Percentiles rank a stretch among this genome's conserved stretches.
Conservation (phyloP, 441 rosid genomes). For the Aquilaria agallochum region DNA sequence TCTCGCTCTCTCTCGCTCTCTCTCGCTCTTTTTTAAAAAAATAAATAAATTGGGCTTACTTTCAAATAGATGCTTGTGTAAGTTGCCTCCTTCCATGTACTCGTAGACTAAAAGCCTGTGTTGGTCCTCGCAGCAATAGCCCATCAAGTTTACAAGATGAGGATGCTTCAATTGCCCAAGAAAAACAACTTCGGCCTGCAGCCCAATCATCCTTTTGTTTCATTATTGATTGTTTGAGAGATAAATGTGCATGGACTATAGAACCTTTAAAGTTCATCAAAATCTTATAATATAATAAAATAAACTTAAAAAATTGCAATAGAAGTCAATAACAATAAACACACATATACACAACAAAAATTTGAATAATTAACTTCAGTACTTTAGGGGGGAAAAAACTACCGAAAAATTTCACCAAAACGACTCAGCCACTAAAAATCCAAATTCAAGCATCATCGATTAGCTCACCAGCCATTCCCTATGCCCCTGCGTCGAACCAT, state of each 20-base stretch:
- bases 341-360: neutral
- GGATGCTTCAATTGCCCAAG: constrained; percentile 43
- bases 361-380: too few relatives aligned
- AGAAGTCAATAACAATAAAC: neutral
- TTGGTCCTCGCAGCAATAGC: constrained; percentile 35
- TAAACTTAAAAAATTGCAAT: constrained; percentile 4
- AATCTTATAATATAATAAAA: too few relatives aligned
- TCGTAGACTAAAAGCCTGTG: constrained; percentile 38
- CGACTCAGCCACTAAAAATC: too few relatives aligned
- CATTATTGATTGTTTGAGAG: too few relatives aligned
- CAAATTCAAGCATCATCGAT: too few relatives aligned
- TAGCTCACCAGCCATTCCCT: constrained; percentile 40
- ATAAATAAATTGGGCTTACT: constrained; percentile 3
- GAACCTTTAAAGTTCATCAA: too few relatives aligned
- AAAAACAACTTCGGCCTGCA: constrained; percentile 39
- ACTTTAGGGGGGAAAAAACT: too few relatives aligned
- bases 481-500: constrained; percentile 34
- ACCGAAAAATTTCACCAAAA: too few relatives aligned
- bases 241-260: too few relatives aligned
- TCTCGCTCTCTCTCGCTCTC: too few relatives aligned
- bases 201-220: too few relatives aligned
- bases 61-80: constrained; percentile 28
- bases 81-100: constrained; percentile 32
- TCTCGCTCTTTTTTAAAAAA: too few relatives aligned
- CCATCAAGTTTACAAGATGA: constrained; percentile 37